Evolutionary conservation across 768 basidiomycete genomes (phyloP).

Genomic region (Botryobasidium botryosum): DNA sequence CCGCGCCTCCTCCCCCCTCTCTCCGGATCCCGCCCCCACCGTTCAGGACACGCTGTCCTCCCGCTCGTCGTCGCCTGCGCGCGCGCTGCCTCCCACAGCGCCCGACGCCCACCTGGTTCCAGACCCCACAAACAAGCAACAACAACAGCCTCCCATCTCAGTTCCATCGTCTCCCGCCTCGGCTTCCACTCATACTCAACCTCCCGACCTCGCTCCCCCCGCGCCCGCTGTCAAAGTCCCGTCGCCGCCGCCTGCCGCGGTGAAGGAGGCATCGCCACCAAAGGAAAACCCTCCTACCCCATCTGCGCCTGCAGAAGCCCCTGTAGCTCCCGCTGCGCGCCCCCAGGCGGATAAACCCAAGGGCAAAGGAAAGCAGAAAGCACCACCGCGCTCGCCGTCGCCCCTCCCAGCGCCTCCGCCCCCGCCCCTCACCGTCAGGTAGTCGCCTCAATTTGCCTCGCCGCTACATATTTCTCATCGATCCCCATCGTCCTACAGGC

Average conservation of each 20-base stretch:
- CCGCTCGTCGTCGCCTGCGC: too few relatives aligned
- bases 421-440: slow-evolving; percentile 43
- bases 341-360: neutral
- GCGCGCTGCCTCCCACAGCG: too few relatives aligned
- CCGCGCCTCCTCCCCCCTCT: slow-evolving; percentile 3
- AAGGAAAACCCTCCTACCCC: slow-evolving; percentile 1
- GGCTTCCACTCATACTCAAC: too few relatives aligned
- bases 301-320: neutral
- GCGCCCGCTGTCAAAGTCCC: neutral
- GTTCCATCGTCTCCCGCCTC: too few relatives aligned
- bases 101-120: too few relatives aligned
- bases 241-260: neutral
- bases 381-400: slow-evolving; percentile 43
- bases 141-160: too few relatives aligned
- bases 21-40: too few relatives aligned
- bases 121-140: too few relatives aligned
- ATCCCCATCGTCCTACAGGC: slow-evolving; percentile 44
- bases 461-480: slow-evolving; percentile 29
- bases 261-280: neutral
- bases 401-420: slow-evolving; percentile 29
- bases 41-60: too few relatives aligned
- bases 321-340: neutral
- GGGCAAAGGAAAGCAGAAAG: slow-evolving; percentile 34
- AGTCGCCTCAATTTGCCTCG: slow-evolving; percentile 44
- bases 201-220: neutral